A percentile compares a stretch with the other conserved stretches of the same genome.
phyloP scores from a whole-genome alignment of 2,329 filamentous ascomycete genomes.

The Bipolaris zeicola region DNA sequence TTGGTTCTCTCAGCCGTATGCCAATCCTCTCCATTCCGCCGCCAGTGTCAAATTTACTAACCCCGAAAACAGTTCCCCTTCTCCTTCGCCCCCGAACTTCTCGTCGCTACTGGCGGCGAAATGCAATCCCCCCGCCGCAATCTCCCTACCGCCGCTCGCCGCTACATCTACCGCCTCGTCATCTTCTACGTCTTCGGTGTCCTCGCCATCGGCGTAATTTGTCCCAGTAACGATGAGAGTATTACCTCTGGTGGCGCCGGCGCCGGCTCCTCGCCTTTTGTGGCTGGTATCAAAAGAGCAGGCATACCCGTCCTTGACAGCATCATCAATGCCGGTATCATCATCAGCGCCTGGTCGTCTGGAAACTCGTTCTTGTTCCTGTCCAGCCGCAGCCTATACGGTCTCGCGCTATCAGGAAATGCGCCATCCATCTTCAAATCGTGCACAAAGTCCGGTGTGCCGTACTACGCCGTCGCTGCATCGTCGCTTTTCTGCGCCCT shows the following conservation, averaged over 20 bases:
- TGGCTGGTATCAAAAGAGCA: conserved; percentile 56
- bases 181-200: conserved; percentile 65
- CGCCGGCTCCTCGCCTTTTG: conserved; percentile 59
- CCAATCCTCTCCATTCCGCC: not conserved
- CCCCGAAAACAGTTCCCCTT: conserved; percentile 3
- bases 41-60: not conserved
- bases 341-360: conserved; percentile 67
- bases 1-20: conserved; percentile 59
- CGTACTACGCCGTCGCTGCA: conserved; percentile 54
- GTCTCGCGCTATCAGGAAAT: conserved; percentile 66
- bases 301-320: conserved; percentile 64
- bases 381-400: conserved; percentile 59
- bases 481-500: conserved; percentile 54
- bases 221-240: conserved; percentile 57
- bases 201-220: conserved; percentile 66
- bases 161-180: conserved; percentile 66
- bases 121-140: conserved; percentile 64
- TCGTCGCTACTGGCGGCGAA: conserved; percentile 62
- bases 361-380: conserved; percentile 62
- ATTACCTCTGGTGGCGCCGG: conserved; percentile 60
- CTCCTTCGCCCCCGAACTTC: conserved; percentile 26
- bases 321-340: conserved; percentile 70
- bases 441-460: conserved; percentile 66
- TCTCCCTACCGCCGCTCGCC: conserved; percentile 63
- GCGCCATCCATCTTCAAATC: conserved; percentile 66